phyloP scores from a whole-genome alignment of 2,329 filamentous ascomycete genomes.

The Colletotrichum scovillei region DNA sequence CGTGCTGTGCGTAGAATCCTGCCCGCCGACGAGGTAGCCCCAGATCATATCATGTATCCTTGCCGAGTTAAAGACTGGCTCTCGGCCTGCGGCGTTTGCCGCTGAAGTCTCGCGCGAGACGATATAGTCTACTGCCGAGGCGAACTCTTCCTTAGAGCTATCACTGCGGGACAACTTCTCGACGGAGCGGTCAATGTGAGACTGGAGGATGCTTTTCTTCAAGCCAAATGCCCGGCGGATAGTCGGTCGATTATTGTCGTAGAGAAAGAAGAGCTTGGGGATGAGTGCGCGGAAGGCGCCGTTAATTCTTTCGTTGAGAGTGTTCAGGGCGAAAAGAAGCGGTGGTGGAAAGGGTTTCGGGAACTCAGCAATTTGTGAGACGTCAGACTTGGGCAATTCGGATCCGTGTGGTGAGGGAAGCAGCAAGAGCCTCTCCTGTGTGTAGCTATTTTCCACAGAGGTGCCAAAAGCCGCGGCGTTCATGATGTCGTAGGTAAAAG shows the following conservation, averaged over 20 bases:
- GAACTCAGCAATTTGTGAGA: neutral
- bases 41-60: constrained; percentile 4
- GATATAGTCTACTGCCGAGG: constrained; percentile 7
- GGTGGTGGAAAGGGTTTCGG: neutral
- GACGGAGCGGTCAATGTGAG: neutral
- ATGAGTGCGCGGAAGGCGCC: neutral
- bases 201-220: neutral
- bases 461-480: neutral
- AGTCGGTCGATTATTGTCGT: neutral
- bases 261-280: neutral
- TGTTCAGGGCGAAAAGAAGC: neutral
- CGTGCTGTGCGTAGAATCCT: constrained; percentile 40
- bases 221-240: neutral
- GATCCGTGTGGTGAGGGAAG: too few species aligned
- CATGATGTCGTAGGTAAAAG: constrained; percentile 16
- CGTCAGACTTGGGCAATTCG: neutral
- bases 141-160: neutral
- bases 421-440: neutral
- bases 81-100: neutral
- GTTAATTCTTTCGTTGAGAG: neutral
- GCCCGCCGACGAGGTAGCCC: constrained; percentile 41
- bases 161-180: neutral
- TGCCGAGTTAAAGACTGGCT: neutral
- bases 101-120: neutral
- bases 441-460: neutral